Conservation (phyloP, 225 moss, liverwort and hornwort species). For the Thuidium tamariscinum region DNA sequence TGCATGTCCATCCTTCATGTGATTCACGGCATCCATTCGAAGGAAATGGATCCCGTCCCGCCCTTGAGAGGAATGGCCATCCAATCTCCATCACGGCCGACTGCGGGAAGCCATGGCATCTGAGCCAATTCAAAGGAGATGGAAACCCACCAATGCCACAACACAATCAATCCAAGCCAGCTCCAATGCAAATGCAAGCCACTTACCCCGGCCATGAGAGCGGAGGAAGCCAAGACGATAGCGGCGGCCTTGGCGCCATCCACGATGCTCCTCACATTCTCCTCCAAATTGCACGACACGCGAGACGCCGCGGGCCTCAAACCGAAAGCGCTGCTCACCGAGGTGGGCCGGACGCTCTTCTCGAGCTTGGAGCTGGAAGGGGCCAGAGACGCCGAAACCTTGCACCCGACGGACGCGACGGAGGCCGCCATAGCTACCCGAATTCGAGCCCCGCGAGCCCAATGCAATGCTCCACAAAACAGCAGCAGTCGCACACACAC, state of each 20-base stretch:
- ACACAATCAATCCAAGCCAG: background rate
- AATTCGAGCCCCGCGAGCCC: background rate
- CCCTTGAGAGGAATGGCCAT: background rate
- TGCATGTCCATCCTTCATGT: too few relatives aligned
- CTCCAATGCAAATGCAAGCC: background rate
- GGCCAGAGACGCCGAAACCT: conserved; percentile 31
- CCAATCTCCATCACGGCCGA: background rate
- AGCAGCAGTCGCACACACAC: background rate
- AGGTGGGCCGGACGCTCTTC: background rate
- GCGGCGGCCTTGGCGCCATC: conserved; percentile 75
- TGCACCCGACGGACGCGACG: conserved; percentile 67
- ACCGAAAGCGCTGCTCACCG: conserved; percentile 48
- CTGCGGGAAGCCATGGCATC: background rate
- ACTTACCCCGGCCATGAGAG: conserved; percentile 57
- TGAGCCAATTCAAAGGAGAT: background rate
- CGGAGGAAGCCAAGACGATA: conserved; percentile 61
- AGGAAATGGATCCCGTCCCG: background rate
- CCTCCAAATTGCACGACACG: conserved; percentile 55
- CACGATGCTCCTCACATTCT: conserved; percentile 56
- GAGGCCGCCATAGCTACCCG: conserved; percentile 52
- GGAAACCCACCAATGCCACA: background rate
- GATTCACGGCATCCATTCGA: background rate
- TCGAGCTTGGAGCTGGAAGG: conserved; percentile 15
- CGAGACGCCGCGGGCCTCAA: conserved; percentile 29
- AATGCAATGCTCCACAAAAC: background rate